Evolutionary conservation across 495 filamentous ascomycete genomes (phyloP).

Genomic region (Neurospora cerealis): DNA sequence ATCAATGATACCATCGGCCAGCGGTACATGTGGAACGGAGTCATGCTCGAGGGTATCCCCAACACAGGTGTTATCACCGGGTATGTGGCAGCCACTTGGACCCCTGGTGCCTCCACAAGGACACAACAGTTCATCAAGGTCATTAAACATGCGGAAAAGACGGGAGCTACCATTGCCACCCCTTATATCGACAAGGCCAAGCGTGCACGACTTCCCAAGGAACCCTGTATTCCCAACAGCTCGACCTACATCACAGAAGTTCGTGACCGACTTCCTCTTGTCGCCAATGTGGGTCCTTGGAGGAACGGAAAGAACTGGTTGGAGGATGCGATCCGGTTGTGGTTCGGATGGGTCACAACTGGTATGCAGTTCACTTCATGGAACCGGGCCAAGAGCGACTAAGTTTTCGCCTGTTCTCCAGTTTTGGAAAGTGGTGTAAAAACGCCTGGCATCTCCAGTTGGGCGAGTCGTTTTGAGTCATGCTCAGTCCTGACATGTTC

Average conservation of each 20-base stretch:
- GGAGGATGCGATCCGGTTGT: slow-evolving; percentile 16
- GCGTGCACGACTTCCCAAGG: slow-evolving; percentile 6
- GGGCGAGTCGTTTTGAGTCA: neutral
- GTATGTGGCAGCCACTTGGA: slow-evolving; percentile 52
- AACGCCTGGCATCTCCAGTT: neutral
- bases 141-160: slow-evolving; percentile 26
- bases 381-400: neutral
- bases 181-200: slow-evolving; percentile 15
- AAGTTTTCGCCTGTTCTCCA: neutral
- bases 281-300: slow-evolving; percentile 24
- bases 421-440: neutral
- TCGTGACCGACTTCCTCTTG: slow-evolving; percentile 19
- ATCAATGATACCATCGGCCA: slow-evolving; percentile 42
- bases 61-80: slow-evolving; percentile 26
- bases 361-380: slow-evolving; percentile 18
- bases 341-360: slow-evolving; percentile 19
- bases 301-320: slow-evolving; percentile 21
- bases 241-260: slow-evolving; percentile 27
- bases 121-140: slow-evolving; percentile 25
- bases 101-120: slow-evolving; percentile 30
- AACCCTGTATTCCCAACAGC: slow-evolving; percentile 15
- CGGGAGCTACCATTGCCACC: slow-evolving; percentile 19
- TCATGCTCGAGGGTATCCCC: slow-evolving; percentile 32
- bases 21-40: slow-evolving; percentile 43
- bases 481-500: neutral